Percentiles rank a stretch among this genome's conserved stretches.
These are phyloP conservation scores for Xylaria longipes DNA, from an alignment of 495 filamentous ascomycete species.

Conservation along the genomic window DNA sequence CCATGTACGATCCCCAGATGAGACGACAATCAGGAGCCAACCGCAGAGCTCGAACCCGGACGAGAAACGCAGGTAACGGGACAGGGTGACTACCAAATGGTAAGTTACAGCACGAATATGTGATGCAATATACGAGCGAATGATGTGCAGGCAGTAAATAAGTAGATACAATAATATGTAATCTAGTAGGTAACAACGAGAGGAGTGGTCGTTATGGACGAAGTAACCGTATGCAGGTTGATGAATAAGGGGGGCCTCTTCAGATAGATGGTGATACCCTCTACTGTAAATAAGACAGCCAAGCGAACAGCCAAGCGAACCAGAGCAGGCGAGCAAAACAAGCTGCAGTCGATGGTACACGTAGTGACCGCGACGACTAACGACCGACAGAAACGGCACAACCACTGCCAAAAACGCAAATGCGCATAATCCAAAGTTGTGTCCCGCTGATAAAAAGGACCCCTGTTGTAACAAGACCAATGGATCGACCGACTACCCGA, in stretches of 20 bases:
- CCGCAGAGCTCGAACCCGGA: slow-evolving; percentile 13
- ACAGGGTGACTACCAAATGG: slow-evolving; percentile 25
- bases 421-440: slow-evolving; percentile 16
- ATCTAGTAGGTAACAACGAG: slow-evolving; percentile 23
- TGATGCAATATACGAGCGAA: slow-evolving; percentile 27
- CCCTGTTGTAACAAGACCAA: slow-evolving; percentile 22
- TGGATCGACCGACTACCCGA: slow-evolving; percentile 7
- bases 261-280: slow-evolving; percentile 19
- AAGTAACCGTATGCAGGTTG: slow-evolving; percentile 25
- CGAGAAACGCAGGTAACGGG: slow-evolving; percentile 24
- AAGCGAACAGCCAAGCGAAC: background rate
- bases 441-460: slow-evolving; percentile 12
- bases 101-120: slow-evolving; percentile 28
- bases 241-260: slow-evolving; percentile 15
- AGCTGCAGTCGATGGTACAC: slow-evolving; percentile 6
- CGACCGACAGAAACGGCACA: slow-evolving; percentile 8
- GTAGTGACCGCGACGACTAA: background rate
- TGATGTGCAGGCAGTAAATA: slow-evolving; percentile 32
- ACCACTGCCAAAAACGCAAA: background rate
- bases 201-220: slow-evolving; percentile 1
- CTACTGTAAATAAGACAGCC: slow-evolving; percentile 15
- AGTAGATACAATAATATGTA: slow-evolving; percentile 25
- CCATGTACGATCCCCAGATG: slow-evolving; percentile 37
- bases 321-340: slow-evolving; percentile 2
- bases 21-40: slow-evolving; percentile 30